Conservation (phyloP, 257 asterid species). For the Ophiorrhiza pumila region DNA sequence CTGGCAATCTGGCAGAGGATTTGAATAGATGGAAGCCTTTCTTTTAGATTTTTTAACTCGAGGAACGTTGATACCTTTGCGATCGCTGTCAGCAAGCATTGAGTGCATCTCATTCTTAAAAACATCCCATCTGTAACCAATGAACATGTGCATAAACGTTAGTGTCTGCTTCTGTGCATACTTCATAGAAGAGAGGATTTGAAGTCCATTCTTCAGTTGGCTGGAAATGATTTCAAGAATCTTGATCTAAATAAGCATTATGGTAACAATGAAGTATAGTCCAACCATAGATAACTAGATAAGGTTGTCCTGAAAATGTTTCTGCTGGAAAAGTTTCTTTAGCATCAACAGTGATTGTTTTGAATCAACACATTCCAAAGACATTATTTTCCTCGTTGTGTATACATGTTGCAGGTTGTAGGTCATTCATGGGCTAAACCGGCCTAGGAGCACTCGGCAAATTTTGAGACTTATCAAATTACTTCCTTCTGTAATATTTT, state of each 20-base stretch:
- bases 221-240: neutral
- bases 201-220: neutral
- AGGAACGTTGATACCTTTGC: constrained; percentile 65
- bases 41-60: constrained; percentile 64
- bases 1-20: constrained; percentile 83
- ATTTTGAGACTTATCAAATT: too few species aligned
- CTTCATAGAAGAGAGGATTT: too few species aligned
- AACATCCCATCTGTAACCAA: constrained; percentile 60
- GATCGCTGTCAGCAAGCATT: constrained; percentile 81
- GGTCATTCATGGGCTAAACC: too few species aligned
- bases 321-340: too few species aligned
- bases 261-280: too few species aligned
- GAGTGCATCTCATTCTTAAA: constrained; percentile 68
- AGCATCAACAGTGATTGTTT: neutral
- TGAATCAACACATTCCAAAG: neutral
- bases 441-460: too few species aligned
- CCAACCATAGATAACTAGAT: too few species aligned
- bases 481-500: too few species aligned
- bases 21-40: constrained; percentile 62
- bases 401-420: too few species aligned
- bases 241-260: neutral
- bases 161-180: neutral
- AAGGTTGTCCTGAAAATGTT: too few species aligned
- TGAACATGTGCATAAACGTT: neutral
- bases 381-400: too few species aligned